Base-by-base conservation (phyloP, 495 filamentous ascomycete genomes). In the Penicillium alfredii region DNA sequence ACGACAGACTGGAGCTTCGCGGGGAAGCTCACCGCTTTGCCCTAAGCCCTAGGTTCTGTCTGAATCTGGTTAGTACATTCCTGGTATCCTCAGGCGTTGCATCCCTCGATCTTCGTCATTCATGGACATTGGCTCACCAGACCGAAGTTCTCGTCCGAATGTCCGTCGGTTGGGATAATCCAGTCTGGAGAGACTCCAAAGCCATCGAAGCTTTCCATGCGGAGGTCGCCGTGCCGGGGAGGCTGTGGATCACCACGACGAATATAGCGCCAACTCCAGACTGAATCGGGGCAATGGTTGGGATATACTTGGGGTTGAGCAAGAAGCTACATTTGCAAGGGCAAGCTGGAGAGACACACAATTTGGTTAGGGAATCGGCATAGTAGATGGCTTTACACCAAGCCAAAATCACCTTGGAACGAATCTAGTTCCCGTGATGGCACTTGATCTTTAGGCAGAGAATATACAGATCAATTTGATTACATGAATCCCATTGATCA, bases 1-100 rank as follows among this genome's bases (percentile, higher is more conserved):
- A n/a, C n/a, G n/a, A n/a, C n/a, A n/a, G n/a, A n/a, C n/a, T n/a
- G n/a, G n/a, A n/a, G n/a, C n/a, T n/a, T 54, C 59, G 61, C 61
- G 61, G 61, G 61, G 61, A 59, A 56, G 52, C 50, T 52, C 54
- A 24, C 21, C 42, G 34, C 26, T 16, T 14, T 50, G 49, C 56
- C 56, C 56, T 61, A 49, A 50, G 49, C 61, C 58, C 59, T 64
- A 55, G 3, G n/a, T 29, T 13, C 22, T 10, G n/a, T 12, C 30
- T 20, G 33, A 35, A 33, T 25, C 25, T 7, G 26, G 25, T 25
- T 9, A 25, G 23, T 25, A 9, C 23, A 25, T n/a, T n/a, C n/a
- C n/a, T n/a, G n/a, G n/a, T n/a, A n/a, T n/a, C n/a, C n/a, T n/a
- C n/a, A n/a, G n/a, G n/a, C n/a, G n/a, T n/a, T n/a, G n/a, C n/a